These are phyloP conservation scores for Protomyces pachydermus DNA, from an alignment of 1,139 yeast species.

Conservation along the genomic window DNA sequence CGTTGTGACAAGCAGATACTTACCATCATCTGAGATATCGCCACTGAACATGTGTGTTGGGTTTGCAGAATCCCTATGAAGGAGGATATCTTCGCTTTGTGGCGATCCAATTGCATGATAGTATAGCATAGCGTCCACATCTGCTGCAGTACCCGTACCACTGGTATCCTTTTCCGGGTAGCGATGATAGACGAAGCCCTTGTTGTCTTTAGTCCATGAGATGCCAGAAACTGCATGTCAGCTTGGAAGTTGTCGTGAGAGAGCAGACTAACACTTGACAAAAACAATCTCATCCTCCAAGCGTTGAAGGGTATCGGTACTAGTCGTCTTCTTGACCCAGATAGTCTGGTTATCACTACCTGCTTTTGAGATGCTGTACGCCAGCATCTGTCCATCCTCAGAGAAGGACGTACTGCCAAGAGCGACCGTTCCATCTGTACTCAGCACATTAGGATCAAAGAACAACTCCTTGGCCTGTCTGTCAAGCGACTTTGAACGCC, in stretches of 20 bases:
- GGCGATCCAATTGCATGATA: slow-evolving; percentile 16
- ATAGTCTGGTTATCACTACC: slow-evolving; percentile 21
- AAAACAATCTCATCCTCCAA: slow-evolving; percentile 8
- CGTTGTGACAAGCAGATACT: slow-evolving; percentile 16
- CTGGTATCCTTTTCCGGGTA: slow-evolving; percentile 23
- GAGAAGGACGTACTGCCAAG: slow-evolving; percentile 13
- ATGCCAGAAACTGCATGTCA: slow-evolving; percentile 7
- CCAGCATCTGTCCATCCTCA: slow-evolving; percentile 12
- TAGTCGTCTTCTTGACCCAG: slow-evolving; percentile 13
- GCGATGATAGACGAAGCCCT: slow-evolving; percentile 22
- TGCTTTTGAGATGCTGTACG: slow-evolving; percentile 16
- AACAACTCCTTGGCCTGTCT: slow-evolving; percentile 14
- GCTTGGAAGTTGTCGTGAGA: background rate
- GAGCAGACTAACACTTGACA: slow-evolving; percentile 2
- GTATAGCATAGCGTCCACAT: slow-evolving; percentile 12
- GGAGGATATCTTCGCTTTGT: slow-evolving; percentile 10
- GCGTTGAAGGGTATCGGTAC: slow-evolving; percentile 4
- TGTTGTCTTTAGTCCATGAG: slow-evolving; percentile 21
- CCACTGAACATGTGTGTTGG: slow-evolving; percentile 19
- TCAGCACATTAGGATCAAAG: slow-evolving; percentile 20
- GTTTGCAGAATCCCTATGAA: slow-evolving; percentile 8
- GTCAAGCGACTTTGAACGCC: slow-evolving; percentile 19
- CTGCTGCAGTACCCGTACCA: slow-evolving; percentile 18
- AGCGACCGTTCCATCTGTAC: slow-evolving; percentile 21
- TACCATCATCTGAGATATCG: slow-evolving; percentile 12